phyloP scores from a whole-genome alignment of 2,329 filamentous ascomycete genomes.

The Colletotrichum sp. region DNA sequence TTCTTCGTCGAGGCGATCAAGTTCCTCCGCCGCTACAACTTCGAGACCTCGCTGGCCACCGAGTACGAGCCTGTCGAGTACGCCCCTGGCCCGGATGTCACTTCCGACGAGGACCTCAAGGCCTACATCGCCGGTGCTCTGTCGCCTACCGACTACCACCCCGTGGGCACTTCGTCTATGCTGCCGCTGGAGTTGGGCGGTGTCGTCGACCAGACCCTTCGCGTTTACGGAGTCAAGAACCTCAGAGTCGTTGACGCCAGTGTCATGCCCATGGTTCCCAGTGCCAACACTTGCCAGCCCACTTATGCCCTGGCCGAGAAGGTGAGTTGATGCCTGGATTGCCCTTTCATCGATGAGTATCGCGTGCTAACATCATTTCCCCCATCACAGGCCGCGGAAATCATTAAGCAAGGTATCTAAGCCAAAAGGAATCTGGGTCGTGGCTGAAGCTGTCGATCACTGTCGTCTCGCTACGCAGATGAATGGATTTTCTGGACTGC shows the following conservation, averaged over 20 bases:
- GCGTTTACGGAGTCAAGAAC: constrained; percentile 32
- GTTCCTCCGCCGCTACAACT: constrained; percentile 39
- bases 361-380: not conserved
- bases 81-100: constrained; percentile 32
- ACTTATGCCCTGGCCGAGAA: constrained; percentile 41
- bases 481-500: not conserved
- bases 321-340: constrained; percentile 6
- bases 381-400: not conserved
- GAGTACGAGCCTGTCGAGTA: constrained; percentile 35
- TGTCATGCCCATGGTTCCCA: constrained; percentile 32
- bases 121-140: constrained; percentile 21
- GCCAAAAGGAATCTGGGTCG: not conserved
- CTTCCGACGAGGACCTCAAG: constrained; percentile 37
- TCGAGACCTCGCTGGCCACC: constrained; percentile 39
- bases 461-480: not conserved
- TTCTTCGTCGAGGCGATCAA: constrained; percentile 41
- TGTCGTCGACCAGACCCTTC: constrained; percentile 33
- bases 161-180: constrained; percentile 54
- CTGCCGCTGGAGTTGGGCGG: constrained; percentile 43
- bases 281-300: constrained; percentile 35
- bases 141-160: constrained; percentile 42
- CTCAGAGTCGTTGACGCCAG: constrained; percentile 34
- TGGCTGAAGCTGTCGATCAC: not conserved
- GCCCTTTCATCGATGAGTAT: fast-evolving
- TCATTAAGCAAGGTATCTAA: constrained; percentile 7